Base-by-base conservation (phyloP, 2,329 filamentous ascomycete genomes). In the Penicillium sp. region DNA sequence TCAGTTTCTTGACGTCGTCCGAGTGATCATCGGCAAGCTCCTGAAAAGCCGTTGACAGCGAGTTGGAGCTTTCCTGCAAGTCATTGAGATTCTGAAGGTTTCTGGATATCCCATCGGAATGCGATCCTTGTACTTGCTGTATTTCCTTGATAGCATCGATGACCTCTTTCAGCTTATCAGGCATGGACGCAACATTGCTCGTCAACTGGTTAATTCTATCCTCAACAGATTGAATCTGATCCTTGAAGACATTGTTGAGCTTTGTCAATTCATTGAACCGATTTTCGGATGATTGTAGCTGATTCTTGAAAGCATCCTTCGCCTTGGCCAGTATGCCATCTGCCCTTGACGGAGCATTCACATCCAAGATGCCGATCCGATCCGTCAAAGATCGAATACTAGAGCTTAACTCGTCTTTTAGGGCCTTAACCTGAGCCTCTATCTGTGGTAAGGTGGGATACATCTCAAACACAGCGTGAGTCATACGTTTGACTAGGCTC, bases 401-500 rank as follows among this genome's bases (percentile, higher is more conserved):
- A 37, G 11, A 25, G 29, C 18, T 25, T 12, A 48, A 6, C 15
- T 35, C 20, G 2, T 1, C 2, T 25, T 48, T 35, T 12, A 35
- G 7, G 23, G n/a, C 25, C 14, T 31, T 15, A 5, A 43, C 20
- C 11, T 37, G 8, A 5, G 35, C 40, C 49, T 31, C 15, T 33
- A 23, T 33, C 26, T 51, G 15, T n/a, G 42, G 51, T 3, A 46
- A 15, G 4, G 22, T 42, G 14, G 73, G 73, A 35, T 73, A 74
- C 63, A 73, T 67, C 49, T 73, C 67, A 31, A 69, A 67, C 59
- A 76, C 69, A 2, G 65, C 64, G 20, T 51, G 58, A 22, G 73
- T 49, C 62, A 76, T 74, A 14, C 67, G 60, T n/a, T 64, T 67
- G 2, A 71, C 69, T 18, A 79, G 49, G 3, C 68, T 61, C 11